Base-by-base conservation (phyloP, 108 stramenopile genomes). In the Pseudonitzschia multiseries region DNA sequence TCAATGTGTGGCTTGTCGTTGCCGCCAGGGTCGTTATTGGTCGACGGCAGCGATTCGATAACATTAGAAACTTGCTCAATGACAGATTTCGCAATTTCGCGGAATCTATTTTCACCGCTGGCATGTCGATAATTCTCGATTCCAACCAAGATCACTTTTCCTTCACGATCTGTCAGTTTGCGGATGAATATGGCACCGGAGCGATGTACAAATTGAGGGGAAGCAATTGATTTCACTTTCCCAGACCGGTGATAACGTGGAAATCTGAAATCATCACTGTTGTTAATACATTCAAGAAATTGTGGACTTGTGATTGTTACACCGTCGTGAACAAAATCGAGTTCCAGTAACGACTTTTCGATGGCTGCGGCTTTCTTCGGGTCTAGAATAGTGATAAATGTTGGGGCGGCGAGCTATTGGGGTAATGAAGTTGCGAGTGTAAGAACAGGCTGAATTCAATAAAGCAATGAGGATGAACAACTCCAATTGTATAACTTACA, bases 271-370 rank as follows among this genome's bases (percentile, higher is more conserved):
- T 83, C 84, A 60, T 86, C 69, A 21, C 88, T 50, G 17, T 74
- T 72, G 12, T 87, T 83, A 57, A 92, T 86, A 54, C 71, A 81
- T 53, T 79, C 70, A 24, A 80, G 64, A 63, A 83, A 57, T 27
- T 84, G 78, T 43, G 85, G 81, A 68, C 93, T 79, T 36, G 89
- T 88, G 61, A 85, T 75, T 60, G 84, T 82, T 40, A 77, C 79
- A 21, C 89, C 94, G 76, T 93, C 94, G 72, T 90, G 79, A n/a
- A 96, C 75, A 73, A 91, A 96, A 52, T 83, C 85, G 70, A 85
- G 79, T 29, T 79, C 76, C 40, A 69, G 61, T 12, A 95, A 54
- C 0, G 73, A 67, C 20, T 56, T 57, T 54, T 88, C 86, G n/a
- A 91, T 21, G 18, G 32, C 44, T 44, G 84, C 74, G 9, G 85